Base-by-base conservation (phyloP, 768 basidiomycete genomes). In the Boletus rubropictus region DNA sequence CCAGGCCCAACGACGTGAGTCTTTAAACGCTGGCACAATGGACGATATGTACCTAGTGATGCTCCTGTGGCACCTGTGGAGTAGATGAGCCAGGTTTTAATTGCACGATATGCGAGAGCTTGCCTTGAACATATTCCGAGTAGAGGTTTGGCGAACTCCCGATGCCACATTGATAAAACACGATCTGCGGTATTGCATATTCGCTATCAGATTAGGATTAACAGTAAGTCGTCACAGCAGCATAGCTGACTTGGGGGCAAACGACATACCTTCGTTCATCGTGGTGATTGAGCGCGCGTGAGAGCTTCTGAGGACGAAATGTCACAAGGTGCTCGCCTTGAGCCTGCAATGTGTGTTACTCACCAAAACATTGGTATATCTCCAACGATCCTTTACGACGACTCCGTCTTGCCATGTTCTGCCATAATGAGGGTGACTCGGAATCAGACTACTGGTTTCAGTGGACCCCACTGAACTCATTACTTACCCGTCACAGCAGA, bases 401-500 rank as follows among this genome's bases (percentile, higher is more conserved):
- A 80, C 56, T 2, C 80, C 85, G 57, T 87, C 82, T 67, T 86
- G 78, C 83, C 85, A 86, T 17, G 84, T 87, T 35, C 84, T 87
- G 41, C 7, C 10, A 35, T 31, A 27, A 28, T 20, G 36, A 39
- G 22, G 33, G 53, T 41, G 31, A 32, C 35, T 46, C 7, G 7
- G 27, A 15, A 27, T 42, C n/a, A 53, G 15, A 48, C 18, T 35
- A 42, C 42, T 29, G 12, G 15, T 21, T 32, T 15, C 43, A 38
- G 35, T 25, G 20, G n/a, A 31, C 17, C 12, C 24, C 12, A 31
- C 17, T 28, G 14, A 45, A 20, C 15, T 11, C 27, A 14, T 15
- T 35, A 62, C 77, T 55, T 49, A 82, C 86, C 86, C 86, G 57
- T 88, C 86, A 52, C 86, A 88, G 54, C 84, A 87, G 31, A 88